Evolutionary conservation across 148 eudicot genomes (phyloP), one percentile per base, ranked within the genome.

Genomic region (Amaranthus cruentus): DNA sequence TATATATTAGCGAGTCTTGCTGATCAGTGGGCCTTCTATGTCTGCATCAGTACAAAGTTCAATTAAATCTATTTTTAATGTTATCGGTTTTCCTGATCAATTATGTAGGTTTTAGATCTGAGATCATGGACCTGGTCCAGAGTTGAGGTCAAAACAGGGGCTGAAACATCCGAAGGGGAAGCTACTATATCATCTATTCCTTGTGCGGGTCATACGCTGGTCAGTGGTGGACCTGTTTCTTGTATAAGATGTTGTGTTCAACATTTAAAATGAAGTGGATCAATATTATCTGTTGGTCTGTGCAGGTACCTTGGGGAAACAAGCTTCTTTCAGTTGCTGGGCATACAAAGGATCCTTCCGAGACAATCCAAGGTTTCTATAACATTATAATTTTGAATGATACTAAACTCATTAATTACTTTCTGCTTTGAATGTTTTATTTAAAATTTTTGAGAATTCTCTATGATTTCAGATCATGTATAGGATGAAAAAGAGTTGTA

Each of bases 131-230:
- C 91, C 43, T 96, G 99, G 99, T 90, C 96, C 75, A 90, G 82
- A 83, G 87, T 89, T 75, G 97, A 90, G 84, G 88, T 87, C 75
- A 91, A 85, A 81, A 70, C 83, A 7, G 84, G 70, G 15, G 70
- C 68, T 50, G 87, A 87, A 68, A 81, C 86, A 66, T 55, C 73
- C 44, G 89, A 84, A 73, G 73, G 82, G 73, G 75, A 88, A 57
- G 76, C 90, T 77, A 70, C 84, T 61, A 81, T 76, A 58, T 71
- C 76, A 62, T 77, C 78, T 53, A 78, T 91, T 83, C 91, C 92
- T 28, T 92, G 97, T 73, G 95, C 97, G 49, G 99, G 97, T 72
- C 99, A 90, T 87, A 81, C 89, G 53, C 76, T 96, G 99, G 99
- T 96, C 77, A 87, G 99, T 81, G 54, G 61, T 65, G 70, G 76